Evolutionary conservation across 1,139 yeast genomes (phyloP), one percentile per base, ranked within the genome.

Genomic region (Kodamaea ohmeri): DNA sequence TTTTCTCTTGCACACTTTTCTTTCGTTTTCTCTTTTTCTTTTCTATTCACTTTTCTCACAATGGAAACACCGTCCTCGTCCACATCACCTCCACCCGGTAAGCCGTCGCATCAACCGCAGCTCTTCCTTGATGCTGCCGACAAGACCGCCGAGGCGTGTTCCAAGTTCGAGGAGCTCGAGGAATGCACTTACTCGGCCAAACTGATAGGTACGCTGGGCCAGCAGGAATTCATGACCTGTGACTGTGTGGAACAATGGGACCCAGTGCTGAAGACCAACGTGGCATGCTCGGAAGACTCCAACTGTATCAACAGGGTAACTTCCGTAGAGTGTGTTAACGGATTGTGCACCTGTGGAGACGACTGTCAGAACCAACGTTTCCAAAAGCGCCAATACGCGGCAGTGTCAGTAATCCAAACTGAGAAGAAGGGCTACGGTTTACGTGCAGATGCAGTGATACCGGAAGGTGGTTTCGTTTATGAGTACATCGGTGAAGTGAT

Each of bases 401-500:
- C 69, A 7, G 82, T 89, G 14, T 78, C 86, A 25, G 87, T 92
- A 11, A 80, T 92, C 44, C 75, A 77, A 47, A 89, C 97, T 0
- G 89, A 84, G 43, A 64, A 69, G 46, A 92, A 92, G 56, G 98
- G 98, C 0, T 92, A 77, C 55, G 98, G 98, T 20, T 77, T 92
- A 38, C 72, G 95, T 41, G 90, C 96, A 0, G 71, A 79, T 43
- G 60, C 56, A 4, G 66, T 63, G 32, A 69, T 92, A n/a, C 63
- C 71, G 8, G 80, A 76, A 22, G 78, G 80, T 36, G 67, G 78
- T 14, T 89, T 92, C 56, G 76, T 92, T 28, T 87, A 86, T 61
- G 98, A 92, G 61, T 92, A 92, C 62, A 78, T 86, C 40, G 98
- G 98, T 22, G 98, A 92, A 58, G 95, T 92, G 21, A 83, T 92